Conservation (phyloP, 2,329 filamentous ascomycete species). For the Clonostachys rosea region DNA sequence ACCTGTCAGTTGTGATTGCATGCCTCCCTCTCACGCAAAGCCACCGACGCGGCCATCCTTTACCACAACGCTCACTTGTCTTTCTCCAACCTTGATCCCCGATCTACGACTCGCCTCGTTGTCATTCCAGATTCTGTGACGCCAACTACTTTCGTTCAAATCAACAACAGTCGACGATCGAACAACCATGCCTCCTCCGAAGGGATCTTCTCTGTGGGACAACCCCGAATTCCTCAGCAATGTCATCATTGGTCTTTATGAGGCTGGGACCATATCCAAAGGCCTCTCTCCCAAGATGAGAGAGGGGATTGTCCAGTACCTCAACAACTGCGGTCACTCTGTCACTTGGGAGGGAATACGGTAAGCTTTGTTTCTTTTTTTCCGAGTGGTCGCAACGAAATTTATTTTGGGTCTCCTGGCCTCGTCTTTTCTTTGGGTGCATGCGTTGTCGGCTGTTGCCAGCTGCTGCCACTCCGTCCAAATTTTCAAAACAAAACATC, state of each 20-base stretch:
- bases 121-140: too few relatives aligned
- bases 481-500: too few relatives aligned
- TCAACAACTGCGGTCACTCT: constrained; percentile 20
- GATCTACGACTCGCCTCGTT: too few relatives aligned
- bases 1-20: too few relatives aligned
- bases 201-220: constrained; percentile 16
- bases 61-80: not conserved
- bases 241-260: constrained; percentile 23
- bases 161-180: not conserved
- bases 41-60: too few relatives aligned
- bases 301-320: constrained; percentile 20
- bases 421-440: not conserved
- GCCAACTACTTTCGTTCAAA: too few relatives aligned
- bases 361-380: constrained; percentile 19
- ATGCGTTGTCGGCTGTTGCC: too few relatives aligned
- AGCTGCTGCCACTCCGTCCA: too few relatives aligned
- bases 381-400: not conserved
- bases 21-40: too few relatives aligned
- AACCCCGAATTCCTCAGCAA: constrained; percentile 24
- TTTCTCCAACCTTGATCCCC: not conserved
- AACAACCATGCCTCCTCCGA: not conserved
- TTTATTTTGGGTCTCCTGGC: constrained; percentile 1
- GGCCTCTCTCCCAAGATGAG: constrained; percentile 19
- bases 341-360: constrained; percentile 40
- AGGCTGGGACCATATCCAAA: constrained; percentile 14